Evolutionary conservation across 179 eudicot genomes (phyloP).

Genomic region (Silene noctiflora): DNA sequence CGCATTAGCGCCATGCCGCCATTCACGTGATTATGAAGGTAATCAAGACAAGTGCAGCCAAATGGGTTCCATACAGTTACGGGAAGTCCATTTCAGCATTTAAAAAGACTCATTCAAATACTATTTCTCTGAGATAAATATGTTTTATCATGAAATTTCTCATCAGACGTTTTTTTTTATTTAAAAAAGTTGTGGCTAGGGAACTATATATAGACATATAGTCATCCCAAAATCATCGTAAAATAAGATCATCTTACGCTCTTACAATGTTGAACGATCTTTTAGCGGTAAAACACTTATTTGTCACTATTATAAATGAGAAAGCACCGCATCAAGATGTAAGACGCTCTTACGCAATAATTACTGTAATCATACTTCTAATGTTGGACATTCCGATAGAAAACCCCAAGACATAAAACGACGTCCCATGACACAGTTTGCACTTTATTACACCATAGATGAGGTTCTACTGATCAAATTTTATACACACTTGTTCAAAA

Average conservation of each 20-base stretch:
- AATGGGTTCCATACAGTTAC: neutral
- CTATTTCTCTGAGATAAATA: neutral
- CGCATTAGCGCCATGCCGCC: neutral
- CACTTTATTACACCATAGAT: neutral
- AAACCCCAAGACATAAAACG: slow-evolving; percentile 13
- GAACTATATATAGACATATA: too few species aligned
- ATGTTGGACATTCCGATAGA: neutral
- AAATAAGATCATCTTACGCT: too few species aligned
- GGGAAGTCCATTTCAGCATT: neutral
- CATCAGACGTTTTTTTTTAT: too few species aligned
- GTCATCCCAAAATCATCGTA: too few species aligned
- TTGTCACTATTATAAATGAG: too few species aligned
- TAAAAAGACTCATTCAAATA: neutral
- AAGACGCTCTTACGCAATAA: too few species aligned
- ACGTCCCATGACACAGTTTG: neutral
- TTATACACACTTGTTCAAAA: neutral
- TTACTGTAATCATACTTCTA: neutral
- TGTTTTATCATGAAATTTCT: neutral
- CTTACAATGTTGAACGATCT: too few species aligned
- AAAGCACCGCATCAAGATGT: too few species aligned
- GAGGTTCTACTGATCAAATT: neutral
- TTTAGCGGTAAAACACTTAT: too few species aligned
- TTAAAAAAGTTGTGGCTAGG: too few species aligned
- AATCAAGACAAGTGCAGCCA: neutral
- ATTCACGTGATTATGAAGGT: neutral